Evolutionary conservation across 345 rosid species (phyloP).

Genomic region (Citrus australasica): DNA sequence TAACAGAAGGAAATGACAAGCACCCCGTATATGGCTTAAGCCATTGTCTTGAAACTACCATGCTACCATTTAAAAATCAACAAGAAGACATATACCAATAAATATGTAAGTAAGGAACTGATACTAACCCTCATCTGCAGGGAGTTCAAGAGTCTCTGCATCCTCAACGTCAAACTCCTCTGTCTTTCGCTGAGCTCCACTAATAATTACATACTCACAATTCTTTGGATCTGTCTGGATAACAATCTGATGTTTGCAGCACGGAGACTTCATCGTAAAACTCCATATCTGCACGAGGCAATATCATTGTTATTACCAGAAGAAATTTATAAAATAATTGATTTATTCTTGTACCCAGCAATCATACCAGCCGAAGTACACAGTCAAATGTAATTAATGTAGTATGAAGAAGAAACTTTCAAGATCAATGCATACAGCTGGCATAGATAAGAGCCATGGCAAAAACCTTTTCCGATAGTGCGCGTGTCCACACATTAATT

Average conservation of each 20-base stretch:
- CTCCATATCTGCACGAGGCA: constrained; percentile 79
- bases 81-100: background rate
- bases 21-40: background rate
- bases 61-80: background rate
- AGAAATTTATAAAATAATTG: background rate
- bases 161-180: constrained; percentile 91
- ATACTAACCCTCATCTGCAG: constrained; percentile 86
- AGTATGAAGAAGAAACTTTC: background rate
- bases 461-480: background rate
- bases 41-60: background rate
- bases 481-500: background rate
- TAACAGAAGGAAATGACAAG: background rate
- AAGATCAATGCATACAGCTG: background rate
- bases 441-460: background rate
- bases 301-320: constrained; percentile 9
- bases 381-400: background rate
- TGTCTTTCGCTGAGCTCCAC: constrained; percentile 83
- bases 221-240: constrained; percentile 97
- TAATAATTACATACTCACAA: constrained; percentile 82
- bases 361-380: background rate
- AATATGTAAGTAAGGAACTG: background rate
- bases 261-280: constrained; percentile 91
- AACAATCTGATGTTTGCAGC: constrained; percentile 89
- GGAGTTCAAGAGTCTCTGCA: constrained; percentile 88
- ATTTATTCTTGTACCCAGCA: too few species aligned